Evolutionary conservation across 441 rosid genomes (phyloP), one percentile per base, ranked within the genome.

Genomic region (Gossypium aridum): DNA sequence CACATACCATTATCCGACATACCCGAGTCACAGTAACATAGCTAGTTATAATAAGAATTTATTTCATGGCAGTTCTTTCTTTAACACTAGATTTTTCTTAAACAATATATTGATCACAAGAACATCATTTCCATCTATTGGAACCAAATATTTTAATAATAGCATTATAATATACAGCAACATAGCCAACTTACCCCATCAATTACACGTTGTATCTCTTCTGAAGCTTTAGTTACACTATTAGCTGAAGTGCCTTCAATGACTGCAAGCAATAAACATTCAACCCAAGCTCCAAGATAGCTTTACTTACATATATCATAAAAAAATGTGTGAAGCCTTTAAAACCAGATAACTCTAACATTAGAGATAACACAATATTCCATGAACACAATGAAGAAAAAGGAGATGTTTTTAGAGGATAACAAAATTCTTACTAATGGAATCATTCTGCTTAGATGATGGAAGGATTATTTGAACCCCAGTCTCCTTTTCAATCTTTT

Each of bases 391-490:
- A 34, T 34, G 39, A 34, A 6, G 39, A 34, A 34, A 34, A 34
- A 34, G 7, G 56, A 22, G 54, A 23, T n/a, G 34, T n/a, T 20
- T 64, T 17, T 0, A 22, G 9, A 14, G 71, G 14, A 66, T 66
- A 14, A 14, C 56, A 57, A 80, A 73, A 65, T 75, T 87, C 39
- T 82, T 85, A 95, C 99, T 70, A 59, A 92, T 79, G 61, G 85
- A 80, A 72, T 91, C 98, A 73, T 89, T 90, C 69, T 80, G 76
- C 81, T 85, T 92, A 74, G 97, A 87, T 25, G 82, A 76, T 43
- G 96, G 95, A 79, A 92, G 68, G 54, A 84, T 78, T 72, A 95
- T 88, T 81, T 83, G 89, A 72, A 92, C 97, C 55, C 92, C 92
- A 82, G 73, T 84, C 81, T 87, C 97, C 80, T 86, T 88, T 87